Evolutionary conservation across 192 early-diverging fungal genomes (phyloP).

Genomic region (Jimgerdemannia flammicorona): DNA sequence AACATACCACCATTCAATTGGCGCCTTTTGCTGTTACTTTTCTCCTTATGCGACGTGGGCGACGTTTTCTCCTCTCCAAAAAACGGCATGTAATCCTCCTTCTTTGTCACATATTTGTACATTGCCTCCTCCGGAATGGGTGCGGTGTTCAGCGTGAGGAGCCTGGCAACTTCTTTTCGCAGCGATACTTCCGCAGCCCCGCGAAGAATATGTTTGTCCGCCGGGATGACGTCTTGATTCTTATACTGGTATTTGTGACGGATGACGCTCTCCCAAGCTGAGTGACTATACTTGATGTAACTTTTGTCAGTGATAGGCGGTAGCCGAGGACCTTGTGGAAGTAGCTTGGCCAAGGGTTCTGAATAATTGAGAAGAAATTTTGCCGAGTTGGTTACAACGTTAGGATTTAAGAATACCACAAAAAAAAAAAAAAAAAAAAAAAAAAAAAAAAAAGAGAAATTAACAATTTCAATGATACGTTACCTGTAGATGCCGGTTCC

Average conservation of each 20-base stretch:
- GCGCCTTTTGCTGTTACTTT: background rate
- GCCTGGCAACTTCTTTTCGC: background rate
- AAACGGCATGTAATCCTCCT: background rate
- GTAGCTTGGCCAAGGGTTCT: too few species aligned
- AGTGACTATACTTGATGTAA: background rate
- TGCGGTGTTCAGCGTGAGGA: background rate
- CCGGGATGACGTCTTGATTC: background rate
- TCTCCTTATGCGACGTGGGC: background rate
- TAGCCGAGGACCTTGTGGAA: background rate
- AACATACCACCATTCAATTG: too few species aligned
- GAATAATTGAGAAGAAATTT: too few species aligned
- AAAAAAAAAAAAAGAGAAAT: too few species aligned
- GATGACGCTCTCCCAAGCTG: background rate
- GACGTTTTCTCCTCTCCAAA: background rate
- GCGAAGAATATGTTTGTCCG: background rate
- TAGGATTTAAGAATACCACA: too few species aligned
- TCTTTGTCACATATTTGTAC: background rate
- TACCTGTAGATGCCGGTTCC: too few species aligned
- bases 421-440: too few species aligned
- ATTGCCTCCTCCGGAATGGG: background rate
- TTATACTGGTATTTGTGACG: background rate
- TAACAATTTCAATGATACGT: too few species aligned
- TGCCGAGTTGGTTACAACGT: too few species aligned
- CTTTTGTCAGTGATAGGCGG: background rate
- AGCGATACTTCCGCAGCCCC: background rate